Evolutionary conservation across 108 stramenopile genomes (phyloP), one percentile per base, ranked within the genome.

Genomic region (Cyclotella cryptica): DNA sequence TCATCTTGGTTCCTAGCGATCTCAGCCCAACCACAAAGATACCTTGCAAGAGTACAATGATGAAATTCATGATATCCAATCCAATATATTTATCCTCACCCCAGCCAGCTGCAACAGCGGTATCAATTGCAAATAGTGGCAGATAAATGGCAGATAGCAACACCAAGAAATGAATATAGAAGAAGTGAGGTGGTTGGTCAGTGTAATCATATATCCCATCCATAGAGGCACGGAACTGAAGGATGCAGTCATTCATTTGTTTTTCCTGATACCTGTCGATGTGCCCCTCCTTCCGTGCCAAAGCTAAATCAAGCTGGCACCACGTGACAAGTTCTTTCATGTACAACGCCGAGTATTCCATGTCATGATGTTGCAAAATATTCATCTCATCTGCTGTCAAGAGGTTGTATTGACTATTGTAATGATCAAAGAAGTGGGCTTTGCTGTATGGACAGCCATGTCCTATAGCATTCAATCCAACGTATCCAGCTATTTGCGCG

Each of bases 1-100:
- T 49, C 77, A 85, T 77, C 21, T 78, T 77, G 5, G 66, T 64
- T 54, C 80, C 84, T 24, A 85, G 74, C 18, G 69, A 39, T 8
- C 84, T 68, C n/a, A 85, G 47, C 39, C 84, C 84, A 30, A 80
- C 66, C 22, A 81, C 80, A 40, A 81, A 85, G 9, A 85, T 54
- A 40, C 63, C 53, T 54, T 85, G 84, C 40, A 85, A 43, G 14
- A 80, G 45, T 1, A 85, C 80, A 30, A 85, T 74, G 28, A 81
- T 40, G 43, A 80, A 80, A 71, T 65, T 65, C 51, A 84, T 30
- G 0, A 84, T 46, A 59, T 84, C 78, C 30, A 87, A 85, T 62
- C 88, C 92, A n/a, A 94, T 90, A 60, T 86, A 90, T 75, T 83
- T 88, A 49, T 92, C 85, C 27, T 22, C 46, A 11, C 49, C 74